These are phyloP conservation scores for Pseudonectria buxi DNA, from an alignment of 2,329 filamentous ascomycete species.

Conservation along the genomic window DNA sequence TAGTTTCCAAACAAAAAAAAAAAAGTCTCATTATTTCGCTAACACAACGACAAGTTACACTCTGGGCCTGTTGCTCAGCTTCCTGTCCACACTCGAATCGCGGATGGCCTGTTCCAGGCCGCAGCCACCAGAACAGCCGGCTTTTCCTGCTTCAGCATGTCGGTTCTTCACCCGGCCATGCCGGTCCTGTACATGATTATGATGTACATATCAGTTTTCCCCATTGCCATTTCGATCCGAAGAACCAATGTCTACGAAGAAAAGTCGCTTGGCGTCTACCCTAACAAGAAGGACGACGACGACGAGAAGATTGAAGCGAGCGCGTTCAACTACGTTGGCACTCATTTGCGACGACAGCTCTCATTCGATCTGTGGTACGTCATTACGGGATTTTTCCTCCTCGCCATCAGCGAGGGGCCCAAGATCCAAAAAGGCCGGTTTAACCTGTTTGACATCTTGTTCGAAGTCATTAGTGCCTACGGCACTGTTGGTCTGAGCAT, in stretches of 20 bases:
- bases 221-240: constrained; percentile 90
- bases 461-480: constrained; percentile 85
- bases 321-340: constrained; percentile 76
- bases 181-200: constrained; percentile 94
- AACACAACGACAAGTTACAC: constrained; percentile 50
- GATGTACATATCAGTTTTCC: constrained; percentile 99
- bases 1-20: too few relatives aligned
- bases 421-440: constrained; percentile 60
- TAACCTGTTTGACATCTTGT: constrained; percentile 64
- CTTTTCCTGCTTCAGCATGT: constrained; percentile 73
- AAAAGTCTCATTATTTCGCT: constrained; percentile 15
- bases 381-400: constrained; percentile 86
- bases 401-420: constrained; percentile 77
- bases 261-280: constrained; percentile 70
- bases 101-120: constrained; percentile 87
- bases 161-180: constrained; percentile 77
- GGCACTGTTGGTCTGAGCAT: constrained; percentile 90
- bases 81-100: constrained; percentile 65
- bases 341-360: constrained; percentile 85
- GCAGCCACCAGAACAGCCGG: constrained; percentile 85
- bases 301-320: constrained; percentile 46
- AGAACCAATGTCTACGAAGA: constrained; percentile 96
- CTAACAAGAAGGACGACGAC: constrained; percentile 38
- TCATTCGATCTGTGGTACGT: constrained; percentile 98
- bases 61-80: constrained; percentile 61